These are phyloP conservation scores for Rhododendron simsii DNA, from an alignment of 148 eudicot species.

Conservation along the genomic window DNA sequence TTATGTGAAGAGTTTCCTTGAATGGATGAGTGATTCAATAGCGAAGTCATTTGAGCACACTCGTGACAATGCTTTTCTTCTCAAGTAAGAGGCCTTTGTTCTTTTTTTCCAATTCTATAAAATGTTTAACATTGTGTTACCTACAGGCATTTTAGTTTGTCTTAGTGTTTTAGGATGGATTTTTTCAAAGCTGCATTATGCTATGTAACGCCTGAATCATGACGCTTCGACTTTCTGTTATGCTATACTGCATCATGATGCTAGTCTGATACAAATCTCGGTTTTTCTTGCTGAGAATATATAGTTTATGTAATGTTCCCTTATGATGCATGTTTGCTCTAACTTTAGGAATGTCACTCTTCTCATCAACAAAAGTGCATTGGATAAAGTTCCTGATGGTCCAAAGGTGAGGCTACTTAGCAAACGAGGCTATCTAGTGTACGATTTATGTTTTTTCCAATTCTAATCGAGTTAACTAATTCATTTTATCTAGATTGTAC, in stretches of 20 bases:
- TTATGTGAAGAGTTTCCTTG: constrained; percentile 91
- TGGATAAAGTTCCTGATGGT: constrained; percentile 82
- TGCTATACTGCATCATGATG: neutral
- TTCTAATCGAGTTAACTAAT: neutral
- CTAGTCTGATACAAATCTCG: neutral
- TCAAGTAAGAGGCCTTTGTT: constrained; percentile 50
- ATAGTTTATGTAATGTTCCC: constrained; percentile 10
- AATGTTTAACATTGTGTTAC: neutral
- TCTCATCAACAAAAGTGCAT: constrained; percentile 71
- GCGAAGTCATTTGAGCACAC: constrained; percentile 95
- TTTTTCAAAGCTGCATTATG: neutral
- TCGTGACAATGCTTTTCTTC: constrained; percentile 87
- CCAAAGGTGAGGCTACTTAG: constrained; percentile 63
- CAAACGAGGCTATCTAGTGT: neutral
- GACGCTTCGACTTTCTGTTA: neutral
- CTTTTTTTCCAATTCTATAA: neutral
- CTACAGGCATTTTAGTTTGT: neutral
- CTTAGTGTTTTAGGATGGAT: neutral
- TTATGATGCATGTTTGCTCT: constrained; percentile 20
- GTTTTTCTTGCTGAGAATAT: neutral
- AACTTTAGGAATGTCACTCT: constrained; percentile 72
- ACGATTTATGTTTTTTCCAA: constrained; percentile 6
- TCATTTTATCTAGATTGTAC: constrained; percentile 55
- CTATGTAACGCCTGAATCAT: neutral
- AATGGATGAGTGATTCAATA: constrained; percentile 96